Evolutionary conservation across 805 yeast species (phyloP).

Genomic region (Saccharomycopsis oosterbeekiorum): DNA sequence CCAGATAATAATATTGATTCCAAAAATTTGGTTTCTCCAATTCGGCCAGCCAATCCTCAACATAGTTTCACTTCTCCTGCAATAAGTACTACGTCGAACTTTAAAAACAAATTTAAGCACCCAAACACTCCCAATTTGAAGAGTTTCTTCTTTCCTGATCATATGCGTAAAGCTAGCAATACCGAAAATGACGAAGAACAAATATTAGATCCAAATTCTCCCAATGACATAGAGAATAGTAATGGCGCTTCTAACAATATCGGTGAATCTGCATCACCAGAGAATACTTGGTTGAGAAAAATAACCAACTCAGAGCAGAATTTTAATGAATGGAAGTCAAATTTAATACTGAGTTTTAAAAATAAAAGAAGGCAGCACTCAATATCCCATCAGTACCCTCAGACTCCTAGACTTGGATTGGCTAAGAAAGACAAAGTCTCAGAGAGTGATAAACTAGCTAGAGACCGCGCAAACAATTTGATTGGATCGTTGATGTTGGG

Average conservation of each 20-base stretch:
- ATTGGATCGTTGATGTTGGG: constrained; percentile 51
- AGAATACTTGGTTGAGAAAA: constrained; percentile 14
- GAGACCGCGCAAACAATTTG: constrained; percentile 22
- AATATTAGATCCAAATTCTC: neutral
- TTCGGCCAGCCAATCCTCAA: neutral
- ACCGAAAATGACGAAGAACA: neutral
- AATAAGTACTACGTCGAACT: neutral
- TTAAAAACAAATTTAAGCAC: constrained; percentile 1
- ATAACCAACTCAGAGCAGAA: constrained; percentile 15
- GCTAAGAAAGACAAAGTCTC: constrained; percentile 7
- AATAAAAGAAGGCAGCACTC: neutral
- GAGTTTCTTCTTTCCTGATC: constrained; percentile 1
- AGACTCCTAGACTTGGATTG: neutral
- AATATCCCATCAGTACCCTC: neutral
- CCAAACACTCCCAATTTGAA: constrained; percentile 13
- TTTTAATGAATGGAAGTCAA: constrained; percentile 17
- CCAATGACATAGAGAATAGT: neutral
- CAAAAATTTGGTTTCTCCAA: neutral
- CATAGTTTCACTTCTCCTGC: neutral
- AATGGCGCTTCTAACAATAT: neutral
- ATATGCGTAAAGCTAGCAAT: neutral
- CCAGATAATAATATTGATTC: neutral
- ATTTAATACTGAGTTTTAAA: constrained; percentile 14
- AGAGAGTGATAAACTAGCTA: constrained; percentile 9
- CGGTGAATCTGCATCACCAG: neutral